Conservation (phyloP, 1,284 basidiomycete genomes). For the Ustilago vetiveriae region DNA sequence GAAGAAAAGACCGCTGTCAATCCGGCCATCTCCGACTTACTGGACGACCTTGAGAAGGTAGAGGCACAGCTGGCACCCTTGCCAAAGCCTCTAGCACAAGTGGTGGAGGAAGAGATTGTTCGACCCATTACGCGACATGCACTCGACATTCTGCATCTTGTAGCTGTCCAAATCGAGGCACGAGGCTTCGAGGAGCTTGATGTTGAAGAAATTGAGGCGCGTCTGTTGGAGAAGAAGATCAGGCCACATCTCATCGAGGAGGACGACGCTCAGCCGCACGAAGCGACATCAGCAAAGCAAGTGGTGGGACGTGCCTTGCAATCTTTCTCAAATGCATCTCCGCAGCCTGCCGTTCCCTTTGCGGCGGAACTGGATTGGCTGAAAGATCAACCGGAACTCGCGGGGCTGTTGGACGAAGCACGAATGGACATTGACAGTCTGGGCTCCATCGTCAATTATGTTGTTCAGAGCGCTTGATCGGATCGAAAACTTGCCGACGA, state of each 20-base stretch:
- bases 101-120: constrained; percentile 40
- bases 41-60: constrained; percentile 6
- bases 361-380: constrained; percentile 33
- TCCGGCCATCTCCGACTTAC: constrained; percentile 11
- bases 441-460: constrained; percentile 36
- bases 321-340: background rate
- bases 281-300: background rate
- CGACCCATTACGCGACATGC: constrained; percentile 33
- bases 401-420: constrained; percentile 37
- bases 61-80: constrained; percentile 24
- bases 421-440: constrained; percentile 36
- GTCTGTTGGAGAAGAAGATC: constrained; percentile 19
- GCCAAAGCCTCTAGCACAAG: constrained; percentile 16
- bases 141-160: constrained; percentile 37
- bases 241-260: constrained; percentile 15
- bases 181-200: constrained; percentile 15
- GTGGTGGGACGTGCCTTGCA: background rate
- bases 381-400: constrained; percentile 29
- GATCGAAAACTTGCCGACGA: no score
- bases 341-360: constrained; percentile 16
- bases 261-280: background rate
- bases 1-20: background rate
- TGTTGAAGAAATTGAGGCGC: constrained; percentile 14
- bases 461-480: constrained; percentile 21
- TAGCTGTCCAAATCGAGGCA: constrained; percentile 17